Conservation (phyloP, 1,284 basidiomycete species). For the Ustilago xerochloae region DNA sequence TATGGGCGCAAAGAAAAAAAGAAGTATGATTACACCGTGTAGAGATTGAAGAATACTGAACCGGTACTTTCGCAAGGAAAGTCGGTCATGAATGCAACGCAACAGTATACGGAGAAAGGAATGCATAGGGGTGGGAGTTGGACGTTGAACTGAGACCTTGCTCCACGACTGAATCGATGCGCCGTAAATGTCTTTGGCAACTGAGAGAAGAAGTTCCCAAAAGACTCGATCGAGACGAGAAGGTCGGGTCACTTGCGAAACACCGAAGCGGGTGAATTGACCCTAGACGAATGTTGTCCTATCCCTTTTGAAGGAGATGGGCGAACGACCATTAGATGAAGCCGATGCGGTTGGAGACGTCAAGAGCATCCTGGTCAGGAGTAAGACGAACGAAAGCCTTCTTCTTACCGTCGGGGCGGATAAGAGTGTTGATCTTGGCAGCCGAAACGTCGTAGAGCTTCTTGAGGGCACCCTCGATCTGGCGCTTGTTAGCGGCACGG, state of each 20-base stretch:
- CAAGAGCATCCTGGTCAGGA: slow-evolving; percentile 94
- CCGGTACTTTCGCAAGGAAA: not conserved
- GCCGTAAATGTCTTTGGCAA: not conserved
- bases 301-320: slow-evolving; percentile 1
- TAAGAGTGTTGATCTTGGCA: slow-evolving; percentile 96
- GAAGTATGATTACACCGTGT: slow-evolving; percentile 37
- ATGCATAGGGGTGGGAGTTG: not conserved
- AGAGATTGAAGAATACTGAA: not conserved
- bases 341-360: slow-evolving; percentile 97
- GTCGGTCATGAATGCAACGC: slow-evolving; percentile 5
- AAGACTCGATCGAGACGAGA: slow-evolving; percentile 2
- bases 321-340: slow-evolving; percentile 42
- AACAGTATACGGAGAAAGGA: slow-evolving; percentile 1
- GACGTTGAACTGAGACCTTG: not conserved
- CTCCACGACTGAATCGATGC: not conserved
- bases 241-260: not conserved
- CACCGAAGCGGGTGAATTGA: slow-evolving; percentile 4
- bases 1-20: slow-evolving; percentile 22
- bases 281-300: not conserved
- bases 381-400: slow-evolving; percentile 98
- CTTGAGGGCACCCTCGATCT: slow-evolving; percentile 97
- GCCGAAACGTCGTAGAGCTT: slow-evolving; percentile 98
- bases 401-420: slow-evolving; percentile 99
- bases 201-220: not conserved
- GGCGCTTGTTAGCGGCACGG: slow-evolving; percentile 91